A percentile compares a stretch with the other conserved stretches of the same genome.
Evolutionary conservation across 176 grass and related monocot genomes (phyloP).

Genomic region (Raddia distichophylla): DNA sequence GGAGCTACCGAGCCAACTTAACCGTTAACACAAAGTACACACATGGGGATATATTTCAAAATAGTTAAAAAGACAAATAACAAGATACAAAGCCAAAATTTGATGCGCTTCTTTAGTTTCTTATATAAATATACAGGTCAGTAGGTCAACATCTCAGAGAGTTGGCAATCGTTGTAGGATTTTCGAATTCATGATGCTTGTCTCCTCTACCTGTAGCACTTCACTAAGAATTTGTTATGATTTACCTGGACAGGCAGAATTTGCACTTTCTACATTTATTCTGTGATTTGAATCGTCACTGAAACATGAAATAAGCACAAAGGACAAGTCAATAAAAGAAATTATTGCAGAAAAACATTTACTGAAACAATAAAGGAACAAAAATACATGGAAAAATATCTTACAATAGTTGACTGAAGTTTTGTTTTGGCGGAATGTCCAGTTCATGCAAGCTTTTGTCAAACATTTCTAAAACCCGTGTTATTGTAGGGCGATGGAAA

Average conservation of each 20-base stretch:
- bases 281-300: not conserved
- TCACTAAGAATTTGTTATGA: not conserved
- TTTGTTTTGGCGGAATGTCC: conserved; percentile 47
- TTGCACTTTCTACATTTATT: conserved; percentile 6
- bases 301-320: not conserved
- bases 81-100: too few species aligned
- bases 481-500: conserved; percentile 46
- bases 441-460: conserved; percentile 45
- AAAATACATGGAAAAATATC: not conserved
- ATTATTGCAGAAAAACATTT: too few species aligned
- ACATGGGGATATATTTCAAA: too few species aligned
- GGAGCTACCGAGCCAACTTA: too few species aligned
- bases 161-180: not conserved
- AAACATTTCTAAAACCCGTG: conserved; percentile 56
- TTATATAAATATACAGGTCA: too few species aligned
- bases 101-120: too few species aligned
- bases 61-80: too few species aligned
- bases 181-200: not conserved
- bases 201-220: conserved; percentile 23
- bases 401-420: conserved; percentile 31
- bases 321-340: too few species aligned
- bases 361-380: too few species aligned
- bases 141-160: not conserved
- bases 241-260: not conserved
- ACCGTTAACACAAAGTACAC: too few species aligned